Evolutionary conservation across 345 rosid species (phyloP), one percentile per base, ranked within the genome.

Genomic region (Sapria himalayana): DNA sequence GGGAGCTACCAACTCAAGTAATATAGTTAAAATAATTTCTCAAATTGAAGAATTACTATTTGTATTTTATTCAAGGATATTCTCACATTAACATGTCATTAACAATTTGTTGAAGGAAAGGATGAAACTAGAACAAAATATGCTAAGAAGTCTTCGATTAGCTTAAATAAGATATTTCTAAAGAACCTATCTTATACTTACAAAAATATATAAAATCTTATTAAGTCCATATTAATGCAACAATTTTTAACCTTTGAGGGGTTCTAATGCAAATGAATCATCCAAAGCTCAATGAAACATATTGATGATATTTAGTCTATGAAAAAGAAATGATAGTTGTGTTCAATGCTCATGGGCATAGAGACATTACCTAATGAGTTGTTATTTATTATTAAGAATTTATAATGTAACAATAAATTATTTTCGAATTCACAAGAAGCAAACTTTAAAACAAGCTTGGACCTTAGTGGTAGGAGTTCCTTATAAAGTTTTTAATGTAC

Each of bases 61-160:
- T 3, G 0, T 1, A 1, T 7, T 29, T 49, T 9, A 39, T 49
- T 4, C 10, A 40, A 3, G 13, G 15, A 0, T 46, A 15, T 5
- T 46, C 4, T 0, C 0, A 0, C 0, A 22, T 1, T 0, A 22
- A 0, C 3, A 4, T 4, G 3, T 41, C 22, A 0, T 22, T 33
- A 5, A 46, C 14, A 0, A 34, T 2, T 8, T 33, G 11, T 16
- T 34, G 0, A 14, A 33, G 32, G 35, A 46, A 1, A 34, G 0
- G 14, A 15, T 44, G 34, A 9, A 15, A 42, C 1, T 42, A 22
- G 34, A 11, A 1, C 2, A 1, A 2, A 9, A 10, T 8, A 5
- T 44, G 37, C 20, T 17, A 44, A 17, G 3, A 6, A 11, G 16
- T 13, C 25, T n/a, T n/a, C n/a, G n/a, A n/a, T n/a, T n/a, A n/a